These are phyloP conservation scores for Globisporangium nagaii DNA, from an alignment of 352 stramenopile genomes.

Conservation along the genomic window DNA sequence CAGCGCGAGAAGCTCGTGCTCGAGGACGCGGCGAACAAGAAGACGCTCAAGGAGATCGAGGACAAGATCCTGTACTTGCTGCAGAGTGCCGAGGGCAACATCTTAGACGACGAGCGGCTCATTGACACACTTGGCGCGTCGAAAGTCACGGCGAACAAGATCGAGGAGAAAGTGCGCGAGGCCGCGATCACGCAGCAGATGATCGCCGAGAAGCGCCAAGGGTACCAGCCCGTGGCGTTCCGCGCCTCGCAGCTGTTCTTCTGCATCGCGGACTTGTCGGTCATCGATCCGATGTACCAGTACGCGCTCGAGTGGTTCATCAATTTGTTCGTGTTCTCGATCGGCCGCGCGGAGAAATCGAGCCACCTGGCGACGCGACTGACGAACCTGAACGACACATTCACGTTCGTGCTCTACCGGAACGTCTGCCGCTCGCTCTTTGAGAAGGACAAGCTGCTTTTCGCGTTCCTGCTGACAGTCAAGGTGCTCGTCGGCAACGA, in stretches of 20 bases:
- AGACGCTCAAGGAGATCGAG: conserved; percentile 94
- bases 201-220: conserved; percentile 90
- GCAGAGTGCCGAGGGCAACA: conserved; percentile 91
- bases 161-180: conserved; percentile 92
- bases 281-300: conserved; percentile 96
- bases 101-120: conserved; percentile 93
- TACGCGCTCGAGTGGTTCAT: conserved; percentile 97
- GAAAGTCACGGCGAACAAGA: conserved; percentile 92
- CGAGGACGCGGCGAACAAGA: conserved; percentile 93
- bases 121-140: conserved; percentile 93
- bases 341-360: conserved; percentile 78
- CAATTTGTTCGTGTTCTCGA: conserved; percentile 91
- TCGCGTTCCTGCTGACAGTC: conserved; percentile 91
- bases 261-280: conserved; percentile 89
- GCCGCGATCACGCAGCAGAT: conserved; percentile 89
- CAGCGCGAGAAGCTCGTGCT: conserved; percentile 92
- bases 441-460: conserved; percentile 95
- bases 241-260: conserved; percentile 93
- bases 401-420: conserved; percentile 92
- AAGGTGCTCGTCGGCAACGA: conserved; percentile 88
- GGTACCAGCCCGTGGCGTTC: conserved; percentile 90
- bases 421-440: conserved; percentile 97
- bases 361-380: conserved; percentile 78
- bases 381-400: conserved; percentile 90
- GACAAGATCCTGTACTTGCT: conserved; percentile 95